Evolutionary conservation across 345 rosid genomes (phyloP), one percentile per base, ranked within the genome.

Genomic region (Draba incana): DNA sequence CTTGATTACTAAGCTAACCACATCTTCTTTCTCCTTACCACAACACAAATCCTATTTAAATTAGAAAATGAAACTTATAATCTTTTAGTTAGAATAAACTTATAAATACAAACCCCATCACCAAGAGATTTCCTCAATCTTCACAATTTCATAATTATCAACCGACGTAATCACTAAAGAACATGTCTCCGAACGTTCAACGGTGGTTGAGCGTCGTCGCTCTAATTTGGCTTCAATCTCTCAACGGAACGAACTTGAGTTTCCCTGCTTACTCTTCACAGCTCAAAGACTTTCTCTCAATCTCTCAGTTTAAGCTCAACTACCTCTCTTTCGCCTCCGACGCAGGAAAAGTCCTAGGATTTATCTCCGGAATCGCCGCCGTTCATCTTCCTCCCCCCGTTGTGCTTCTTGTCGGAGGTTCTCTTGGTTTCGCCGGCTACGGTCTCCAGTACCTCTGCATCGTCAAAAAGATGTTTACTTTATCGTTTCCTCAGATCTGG

Each of bases 181-280:
- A 20, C 41, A 85, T 82, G 88, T 41, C 88, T 62, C 55, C 74
- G 3, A 61, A 57, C n/a, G 49, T 78, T 66, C 78, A 77, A 8
- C 85, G 73, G 63, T 91, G 97, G 99, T 66, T 94, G 8, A 81
- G 94, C 79, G 85, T 93, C 10, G 90, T 84, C 4, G 90, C 83
- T 5, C 69, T 85, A 31, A 77, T 90, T 5, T 92, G 96, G 96
- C 89, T 92, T 57, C 98, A 92, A 38, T 82, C 92, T 56, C 64
- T 87, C 15, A 88, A 67, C 16, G 97, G 96, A 27, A 88, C 96
- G 5, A 89, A 94, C 85, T 37, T 89, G 47, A 89, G 84, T 66
- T 94, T 94, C 70, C 95, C 97, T 1, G 92, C 95, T 39, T 94
- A 91, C 78, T 94, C 97, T 15, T 84, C 96, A 15, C 92, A 91